A percentile compares a stretch with the other conserved stretches of the same genome.
phyloP scores from a whole-genome alignment of 306 rosid genomes.

The Aeschynomene evenia region DNA sequence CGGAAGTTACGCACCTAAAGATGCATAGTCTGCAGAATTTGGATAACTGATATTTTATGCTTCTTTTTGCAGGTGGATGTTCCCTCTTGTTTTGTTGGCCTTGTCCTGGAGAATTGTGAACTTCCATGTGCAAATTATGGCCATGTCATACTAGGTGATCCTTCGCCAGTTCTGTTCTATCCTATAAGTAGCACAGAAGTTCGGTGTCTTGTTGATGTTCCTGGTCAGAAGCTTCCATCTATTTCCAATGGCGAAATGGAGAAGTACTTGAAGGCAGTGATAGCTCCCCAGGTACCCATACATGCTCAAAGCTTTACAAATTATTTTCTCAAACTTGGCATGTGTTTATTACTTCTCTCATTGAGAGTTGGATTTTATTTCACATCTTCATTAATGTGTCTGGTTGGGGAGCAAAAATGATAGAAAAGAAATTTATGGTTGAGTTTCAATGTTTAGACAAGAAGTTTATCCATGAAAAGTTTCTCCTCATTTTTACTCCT shows the following conservation, averaged over 20 bases:
- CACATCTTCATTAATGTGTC: background rate
- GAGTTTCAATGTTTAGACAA: too few species aligned
- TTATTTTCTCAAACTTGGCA: background rate
- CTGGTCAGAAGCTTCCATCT: slow-evolving; percentile 94
- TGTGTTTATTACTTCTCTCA: background rate
- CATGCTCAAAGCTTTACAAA: background rate
- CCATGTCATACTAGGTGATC: slow-evolving; percentile 85
- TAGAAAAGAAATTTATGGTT: too few species aligned
- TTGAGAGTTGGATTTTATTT: background rate
- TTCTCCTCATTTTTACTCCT: too few species aligned
- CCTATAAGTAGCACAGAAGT: slow-evolving; percentile 87
- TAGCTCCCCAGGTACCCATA: slow-evolving; percentile 80
- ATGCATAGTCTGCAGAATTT: slow-evolving; percentile 6
- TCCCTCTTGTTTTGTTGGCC: slow-evolving; percentile 92
- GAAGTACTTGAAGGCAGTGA: slow-evolving; percentile 69
- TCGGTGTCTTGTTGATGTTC: slow-evolving; percentile 95
- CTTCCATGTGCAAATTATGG: slow-evolving; percentile 91
- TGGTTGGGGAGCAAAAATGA: too few species aligned
- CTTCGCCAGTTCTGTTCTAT: slow-evolving; percentile 91
- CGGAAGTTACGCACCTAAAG: background rate
- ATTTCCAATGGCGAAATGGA: slow-evolving; percentile 92
- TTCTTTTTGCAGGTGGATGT: slow-evolving; percentile 69
- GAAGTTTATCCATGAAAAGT: too few species aligned
- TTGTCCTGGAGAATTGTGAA: slow-evolving; percentile 80
- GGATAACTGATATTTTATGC: slow-evolving; percentile 1